phyloP scores from a whole-genome alignment of 1,139 yeast species.

The Pichia sp. region DNA sequence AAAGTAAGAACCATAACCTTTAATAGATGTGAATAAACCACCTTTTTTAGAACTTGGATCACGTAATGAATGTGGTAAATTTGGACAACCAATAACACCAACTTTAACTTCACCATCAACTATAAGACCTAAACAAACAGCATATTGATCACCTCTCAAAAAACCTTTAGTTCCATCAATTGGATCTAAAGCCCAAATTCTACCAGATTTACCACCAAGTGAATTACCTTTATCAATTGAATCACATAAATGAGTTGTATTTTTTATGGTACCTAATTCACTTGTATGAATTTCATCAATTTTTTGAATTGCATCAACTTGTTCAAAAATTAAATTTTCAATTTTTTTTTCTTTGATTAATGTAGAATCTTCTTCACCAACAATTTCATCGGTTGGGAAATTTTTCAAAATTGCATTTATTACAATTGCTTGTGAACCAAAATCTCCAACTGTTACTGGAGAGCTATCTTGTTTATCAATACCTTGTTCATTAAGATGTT shows the following conservation, averaged over 20 bases:
- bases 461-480: constrained; percentile 82
- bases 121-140: constrained; percentile 86
- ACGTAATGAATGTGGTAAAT: constrained; percentile 52
- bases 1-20: constrained; percentile 67
- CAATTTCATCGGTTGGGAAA: constrained; percentile 80
- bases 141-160: constrained; percentile 91
- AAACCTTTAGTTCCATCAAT: constrained; percentile 98
- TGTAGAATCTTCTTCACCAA: constrained; percentile 90
- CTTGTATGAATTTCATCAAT: constrained; percentile 26
- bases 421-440: constrained; percentile 90
- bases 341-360: constrained; percentile 46
- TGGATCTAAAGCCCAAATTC: constrained; percentile 97
- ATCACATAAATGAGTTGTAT: constrained; percentile 47
- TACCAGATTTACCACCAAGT: constrained; percentile 67
- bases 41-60: constrained; percentile 40
- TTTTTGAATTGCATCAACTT: constrained; percentile 42
- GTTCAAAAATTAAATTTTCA: constrained; percentile 42
- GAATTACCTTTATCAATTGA: constrained; percentile 77
- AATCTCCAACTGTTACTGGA: constrained; percentile 96
- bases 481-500: constrained; percentile 43
- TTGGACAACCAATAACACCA: constrained; percentile 97
- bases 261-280: constrained; percentile 38
- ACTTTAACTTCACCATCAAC: constrained; percentile 78
- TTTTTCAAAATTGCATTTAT: constrained; percentile 73
- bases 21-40: constrained; percentile 71